A percentile compares a stretch with the other conserved stretches of the same genome.
These are phyloP conservation scores for Purpureocillium takamizusanense DNA, from an alignment of 2,329 filamentous ascomycete genomes.

Conservation along the genomic window DNA sequence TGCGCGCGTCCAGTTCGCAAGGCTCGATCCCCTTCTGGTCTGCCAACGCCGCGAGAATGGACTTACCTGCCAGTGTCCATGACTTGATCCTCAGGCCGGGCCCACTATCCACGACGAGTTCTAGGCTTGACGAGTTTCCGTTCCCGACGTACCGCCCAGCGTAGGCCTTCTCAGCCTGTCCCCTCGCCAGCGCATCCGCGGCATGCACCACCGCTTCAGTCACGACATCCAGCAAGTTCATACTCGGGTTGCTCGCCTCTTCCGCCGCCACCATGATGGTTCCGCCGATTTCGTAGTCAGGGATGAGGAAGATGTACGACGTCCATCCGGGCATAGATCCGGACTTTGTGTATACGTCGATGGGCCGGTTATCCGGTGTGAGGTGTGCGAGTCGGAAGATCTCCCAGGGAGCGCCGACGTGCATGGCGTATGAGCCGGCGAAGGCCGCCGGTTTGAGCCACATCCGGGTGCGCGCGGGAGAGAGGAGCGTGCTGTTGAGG, in stretches of 20 bases:
- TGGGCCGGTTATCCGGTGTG: conserved; percentile 17
- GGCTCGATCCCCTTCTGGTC: not conserved
- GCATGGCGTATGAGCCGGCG: conserved; percentile 12
- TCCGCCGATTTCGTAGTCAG: conserved; percentile 19
- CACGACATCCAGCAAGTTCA: too few species aligned
- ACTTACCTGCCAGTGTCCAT: not conserved
- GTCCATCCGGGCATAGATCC: conserved; percentile 21
- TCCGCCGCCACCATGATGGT: not conserved
- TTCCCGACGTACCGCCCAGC: too few species aligned
- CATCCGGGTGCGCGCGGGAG: not conserved
- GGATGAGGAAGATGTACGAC: conserved; percentile 16
- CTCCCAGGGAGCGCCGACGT: conserved; percentile 25
- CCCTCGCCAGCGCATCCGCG: too few species aligned
- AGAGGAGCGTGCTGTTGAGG: conserved; percentile 10
- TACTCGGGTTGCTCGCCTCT: too few species aligned
- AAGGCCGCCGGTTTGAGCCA: not conserved
- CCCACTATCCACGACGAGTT: not conserved
- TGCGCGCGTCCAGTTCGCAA: not conserved
- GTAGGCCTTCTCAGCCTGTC: too few species aligned
- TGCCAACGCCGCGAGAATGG: too few species aligned
- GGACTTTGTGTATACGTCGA: conserved; percentile 22
- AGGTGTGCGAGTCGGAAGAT: conserved; percentile 20
- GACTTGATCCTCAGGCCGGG: conserved; percentile 2
- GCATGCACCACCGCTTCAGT: too few species aligned
- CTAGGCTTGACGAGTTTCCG: too few species aligned